These are phyloP conservation scores for Fennellomyces sp. DNA, from an alignment of 371 early-diverging fungal species.

Conservation along the genomic window DNA sequence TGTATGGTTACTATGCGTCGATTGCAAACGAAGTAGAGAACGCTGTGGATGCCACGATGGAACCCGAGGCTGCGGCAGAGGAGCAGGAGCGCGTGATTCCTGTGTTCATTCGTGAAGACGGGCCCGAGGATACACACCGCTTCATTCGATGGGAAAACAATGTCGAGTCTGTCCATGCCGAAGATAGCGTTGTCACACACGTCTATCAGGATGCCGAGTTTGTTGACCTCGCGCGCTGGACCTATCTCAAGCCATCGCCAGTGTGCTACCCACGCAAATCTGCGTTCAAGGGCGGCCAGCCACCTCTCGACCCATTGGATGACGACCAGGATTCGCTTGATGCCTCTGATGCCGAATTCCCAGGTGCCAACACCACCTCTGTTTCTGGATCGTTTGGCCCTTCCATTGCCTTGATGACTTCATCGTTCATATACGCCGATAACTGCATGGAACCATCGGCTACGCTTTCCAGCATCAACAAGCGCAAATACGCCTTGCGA, in stretches of 20 bases:
- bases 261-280: constrained; percentile 25
- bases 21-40: constrained; percentile 18
- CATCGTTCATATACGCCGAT: constrained; percentile 60
- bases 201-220: constrained; percentile 47
- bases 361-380: background rate
- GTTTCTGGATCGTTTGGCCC: constrained; percentile 7
- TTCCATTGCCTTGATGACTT: constrained; percentile 57
- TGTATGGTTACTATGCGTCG: constrained; percentile 32
- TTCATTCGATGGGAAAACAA: constrained; percentile 47
- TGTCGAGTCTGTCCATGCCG: constrained; percentile 35
- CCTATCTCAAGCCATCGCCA: constrained; percentile 19
- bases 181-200: constrained; percentile 31
- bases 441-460: constrained; percentile 69
- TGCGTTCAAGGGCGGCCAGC: constrained; percentile 4
- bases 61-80: constrained; percentile 25
- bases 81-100: constrained; percentile 34
- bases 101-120: constrained; percentile 31
- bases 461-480: constrained; percentile 54
- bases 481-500: constrained; percentile 54
- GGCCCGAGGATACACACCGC: constrained; percentile 25
- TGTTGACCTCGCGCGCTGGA: constrained; percentile 29
- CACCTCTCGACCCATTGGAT: constrained; percentile 16
- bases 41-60: constrained; percentile 22
- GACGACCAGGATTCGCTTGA: constrained; percentile 12
- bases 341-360: constrained; percentile 5